Evolutionary conservation across 1,284 basidiomycete genomes (phyloP), one percentile per base, ranked within the genome.

Genomic region (Wallemia hederae): DNA sequence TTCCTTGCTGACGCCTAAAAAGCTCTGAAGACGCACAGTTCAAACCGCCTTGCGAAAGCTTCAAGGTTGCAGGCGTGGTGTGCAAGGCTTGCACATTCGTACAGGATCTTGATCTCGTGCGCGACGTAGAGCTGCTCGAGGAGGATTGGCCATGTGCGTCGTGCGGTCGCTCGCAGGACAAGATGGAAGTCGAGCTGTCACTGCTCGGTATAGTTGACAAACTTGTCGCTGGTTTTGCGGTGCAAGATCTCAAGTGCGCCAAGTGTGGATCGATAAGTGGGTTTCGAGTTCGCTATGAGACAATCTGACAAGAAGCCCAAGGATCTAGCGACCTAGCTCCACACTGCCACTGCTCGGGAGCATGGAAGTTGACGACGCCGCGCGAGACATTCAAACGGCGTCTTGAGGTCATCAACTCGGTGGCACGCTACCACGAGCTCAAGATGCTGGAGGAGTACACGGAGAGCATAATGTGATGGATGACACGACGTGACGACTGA

Each of bases 91-190:
- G 94, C 73, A 91, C 91, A 70, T 75, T 78, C 24, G 78, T 92
- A 62, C 80, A 86, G 22, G 88, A 91, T 69, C 85, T 98, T 65
- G 92, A 98, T 69, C 83, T 97, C 65, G 94, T 90, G 69, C 79
- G 91, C n/a, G 91, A 96, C 70, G 76, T 81, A 3, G 86, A 90
- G 63, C 77, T 94, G 55, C 67, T 67, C 49, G 60, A 67, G 49
- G 57, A 67, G 11, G 55, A 58, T 74, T 75, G 64, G 68, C 68
- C 75, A 28, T 70, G 73, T 22, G 66, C 66, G 34, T 67, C 75
- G 62, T 97, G 92, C 68, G 78, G 78, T n/a, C 80, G 81, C 28
- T 85, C 91, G 67, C 92, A 91, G 70, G 90, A 97, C 69, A 78
- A 83, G 2, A 73, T 76, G 2, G 77, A 79, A 33, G 87, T 99